Evolutionary conservation across 768 basidiomycete genomes (phyloP).

Genomic region (Phanerochaete carnosa): DNA sequence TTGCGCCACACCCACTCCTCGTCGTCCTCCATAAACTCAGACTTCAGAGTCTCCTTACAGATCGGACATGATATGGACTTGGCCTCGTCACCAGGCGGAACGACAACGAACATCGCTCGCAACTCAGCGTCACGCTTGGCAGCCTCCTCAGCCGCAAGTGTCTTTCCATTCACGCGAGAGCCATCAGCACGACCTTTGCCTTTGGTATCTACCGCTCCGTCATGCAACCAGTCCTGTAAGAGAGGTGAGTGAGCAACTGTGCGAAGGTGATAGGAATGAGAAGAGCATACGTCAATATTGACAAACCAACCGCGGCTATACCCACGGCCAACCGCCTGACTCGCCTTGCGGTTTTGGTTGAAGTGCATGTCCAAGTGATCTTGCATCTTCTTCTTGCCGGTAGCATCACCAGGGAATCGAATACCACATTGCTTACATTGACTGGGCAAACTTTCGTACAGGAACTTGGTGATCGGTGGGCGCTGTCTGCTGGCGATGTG

Average conservation of each 20-base stretch:
- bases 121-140: conserved; percentile 76
- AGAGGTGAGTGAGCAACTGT: background rate
- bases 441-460: conserved; percentile 71
- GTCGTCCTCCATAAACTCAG: conserved; percentile 91
- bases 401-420: conserved; percentile 71
- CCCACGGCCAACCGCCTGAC: conserved; percentile 75
- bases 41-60: conserved; percentile 91
- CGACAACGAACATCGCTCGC: conserved; percentile 76
- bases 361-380: conserved; percentile 97
- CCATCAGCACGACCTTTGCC: conserved; percentile 67
- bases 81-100: conserved; percentile 88
- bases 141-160: conserved; percentile 56
- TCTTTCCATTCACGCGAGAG: conserved; percentile 50
- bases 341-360: conserved; percentile 83
- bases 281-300: conserved; percentile 60
- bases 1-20: conserved; percentile 99
- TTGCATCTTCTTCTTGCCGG: conserved; percentile 76
- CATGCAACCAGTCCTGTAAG: conserved; percentile 83
- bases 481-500: conserved; percentile 42
- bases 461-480: conserved; percentile 56
- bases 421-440: conserved; percentile 95
- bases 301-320: conserved; percentile 91
- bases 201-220: conserved; percentile 55
- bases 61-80: conserved; percentile 86
- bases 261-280: conserved; percentile 11